Base-by-base conservation (phyloP, 2,329 filamentous ascomycete genomes). In the Neophaeococcomyces mojaviensis region DNA sequence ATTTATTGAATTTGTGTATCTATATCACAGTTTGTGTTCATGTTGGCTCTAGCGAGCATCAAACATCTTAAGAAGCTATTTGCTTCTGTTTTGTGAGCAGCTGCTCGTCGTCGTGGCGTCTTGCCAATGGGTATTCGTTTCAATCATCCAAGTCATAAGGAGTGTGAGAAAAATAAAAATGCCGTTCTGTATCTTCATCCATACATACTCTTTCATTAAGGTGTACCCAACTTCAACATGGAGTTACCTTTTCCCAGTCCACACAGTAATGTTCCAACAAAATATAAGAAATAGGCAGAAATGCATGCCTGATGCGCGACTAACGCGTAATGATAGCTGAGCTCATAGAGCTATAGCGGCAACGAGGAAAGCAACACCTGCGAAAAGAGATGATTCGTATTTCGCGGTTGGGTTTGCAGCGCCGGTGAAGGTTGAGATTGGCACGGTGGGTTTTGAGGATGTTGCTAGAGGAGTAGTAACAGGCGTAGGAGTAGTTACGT, bases 131-230 rank as follows among this genome's bases (percentile, higher is more conserved):
- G 40, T 28, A 28, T 28, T 28, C 24, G 24, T 30, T 44, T 35
- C 34, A n/a, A 36, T 44, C 40, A 28, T 44, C 13, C 16, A 22
- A 35, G 31, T 44, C 40, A 28, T 44, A 44, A 44, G 7, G 40
- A 44, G 40, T 36, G 40, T 44, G 16, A 41, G 26, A 20, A 32
- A n/a, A 35, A 44, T 35, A 20, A 20, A 19, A 35, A 44, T 28
- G 31, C 19, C 40, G 33, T 13, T 26, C 41, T 44, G 13, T 28
- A 44, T 44, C 41, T n/a, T n/a, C 33, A 28, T n/a, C 19, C 16
- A n/a, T 28, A 19, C 16, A n/a, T 36, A 19, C 22, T 8, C 12
- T 36, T 33, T n/a, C n/a, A 44, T 44, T 44, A 44, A 44, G 20
- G 32, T 28, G 10, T 28, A 28, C 24, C 24, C 10, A 28, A 28